Conservation (phyloP, 2,329 filamentous ascomycete species). For the Tolypocladium tundrense region DNA sequence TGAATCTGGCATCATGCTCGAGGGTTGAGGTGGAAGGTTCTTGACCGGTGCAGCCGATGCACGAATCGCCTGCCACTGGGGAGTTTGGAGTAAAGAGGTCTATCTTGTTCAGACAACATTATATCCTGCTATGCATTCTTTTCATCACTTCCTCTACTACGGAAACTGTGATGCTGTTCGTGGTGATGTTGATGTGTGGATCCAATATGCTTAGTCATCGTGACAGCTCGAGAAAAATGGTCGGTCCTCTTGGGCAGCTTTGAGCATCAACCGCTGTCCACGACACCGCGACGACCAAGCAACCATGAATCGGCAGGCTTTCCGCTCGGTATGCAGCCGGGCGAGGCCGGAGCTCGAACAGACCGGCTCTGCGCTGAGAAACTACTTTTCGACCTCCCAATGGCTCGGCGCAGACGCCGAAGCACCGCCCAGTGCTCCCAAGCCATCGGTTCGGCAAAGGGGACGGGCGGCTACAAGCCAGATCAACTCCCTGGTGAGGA, state of each 20-base stretch:
- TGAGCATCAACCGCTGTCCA: not conserved
- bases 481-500: slow-evolving; percentile 20
- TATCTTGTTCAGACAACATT: not conserved
- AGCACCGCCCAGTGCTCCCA: slow-evolving; percentile 9
- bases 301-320: slow-evolving; percentile 26
- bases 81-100: slow-evolving; percentile 4
- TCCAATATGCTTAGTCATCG: not conserved
- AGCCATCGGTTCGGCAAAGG: slow-evolving; percentile 16
- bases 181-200: not conserved
- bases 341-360: slow-evolving; percentile 23
- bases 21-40: not conserved
- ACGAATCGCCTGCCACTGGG: not conserved
- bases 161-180: not conserved
- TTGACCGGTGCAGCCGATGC: not conserved
- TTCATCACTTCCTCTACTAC: too few relatives aligned
- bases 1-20: not conserved
- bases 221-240: not conserved
- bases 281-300: slow-evolving; percentile 2
- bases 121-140: not conserved
- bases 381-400: slow-evolving; percentile 27
- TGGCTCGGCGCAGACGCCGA: slow-evolving; percentile 18
- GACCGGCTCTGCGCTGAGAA: slow-evolving; percentile 18
- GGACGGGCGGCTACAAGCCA: slow-evolving; percentile 22
- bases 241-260: not conserved
- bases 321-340: slow-evolving; percentile 26